Evolutionary conservation across 108 stramenopile species (phyloP).

Genomic region (Skeletonema costatum): DNA sequence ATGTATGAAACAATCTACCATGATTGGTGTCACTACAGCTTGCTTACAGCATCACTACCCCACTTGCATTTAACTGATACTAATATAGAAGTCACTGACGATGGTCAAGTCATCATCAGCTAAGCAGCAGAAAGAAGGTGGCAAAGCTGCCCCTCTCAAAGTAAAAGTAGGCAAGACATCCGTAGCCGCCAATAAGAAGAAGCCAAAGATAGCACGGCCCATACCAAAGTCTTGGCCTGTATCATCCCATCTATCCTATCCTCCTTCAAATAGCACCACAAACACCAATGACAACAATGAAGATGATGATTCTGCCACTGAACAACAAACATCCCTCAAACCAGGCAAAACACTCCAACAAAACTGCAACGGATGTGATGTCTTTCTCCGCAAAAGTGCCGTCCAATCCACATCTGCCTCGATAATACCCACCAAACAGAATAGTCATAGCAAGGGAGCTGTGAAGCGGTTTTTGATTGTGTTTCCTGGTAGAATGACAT

Average conservation of each 20-base stretch:
- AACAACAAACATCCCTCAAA: not conserved
- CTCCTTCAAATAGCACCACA: not conserved
- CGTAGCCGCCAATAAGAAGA: not conserved
- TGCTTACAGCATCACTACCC: no score
- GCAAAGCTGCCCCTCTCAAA: not conserved
- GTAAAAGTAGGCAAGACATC: not conserved
- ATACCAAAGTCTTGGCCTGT: conserved; percentile 4
- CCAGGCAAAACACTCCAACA: conserved; percentile 29
- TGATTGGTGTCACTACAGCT: no score
- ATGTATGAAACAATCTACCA: no score
- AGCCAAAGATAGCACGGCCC: not conserved
- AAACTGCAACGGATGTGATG: conserved; percentile 46
- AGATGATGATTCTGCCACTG: no score
- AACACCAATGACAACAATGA: not conserved
- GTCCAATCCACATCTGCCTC: conserved; percentile 24
- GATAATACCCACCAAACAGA: not conserved
- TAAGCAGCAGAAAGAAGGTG: not conserved
- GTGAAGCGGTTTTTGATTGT: conserved; percentile 35
- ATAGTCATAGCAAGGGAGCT: conserved; percentile 11
- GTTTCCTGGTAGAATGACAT: conserved; percentile 39
- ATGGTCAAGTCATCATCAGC: not conserved
- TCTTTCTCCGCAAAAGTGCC: conserved; percentile 44
- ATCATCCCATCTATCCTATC: not conserved
- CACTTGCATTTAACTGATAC: no score
- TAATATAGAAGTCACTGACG: not conserved